phyloP scores from a whole-genome alignment of 805 yeast species.

The Saturnispora sanitii region DNA sequence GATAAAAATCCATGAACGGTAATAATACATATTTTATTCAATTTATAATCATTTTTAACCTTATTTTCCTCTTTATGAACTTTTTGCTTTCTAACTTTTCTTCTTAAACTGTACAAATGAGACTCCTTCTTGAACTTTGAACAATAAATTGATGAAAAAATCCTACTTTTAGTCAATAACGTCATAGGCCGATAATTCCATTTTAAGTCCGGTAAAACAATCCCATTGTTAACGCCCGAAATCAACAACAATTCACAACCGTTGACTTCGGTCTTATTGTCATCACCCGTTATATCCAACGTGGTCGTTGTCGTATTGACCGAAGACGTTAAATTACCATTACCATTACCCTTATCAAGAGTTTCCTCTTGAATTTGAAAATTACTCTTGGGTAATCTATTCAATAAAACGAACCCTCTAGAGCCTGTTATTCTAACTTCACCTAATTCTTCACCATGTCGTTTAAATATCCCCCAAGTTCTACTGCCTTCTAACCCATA shows the following conservation, averaged over 20 bases:
- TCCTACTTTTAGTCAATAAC: constrained; percentile 18
- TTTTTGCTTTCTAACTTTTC: not conserved
- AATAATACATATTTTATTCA: constrained; percentile 58
- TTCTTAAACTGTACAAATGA: constrained; percentile 21
- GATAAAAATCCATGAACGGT: constrained; percentile 97
- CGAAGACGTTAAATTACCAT: constrained; percentile 1
- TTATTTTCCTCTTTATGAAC: too few species aligned
- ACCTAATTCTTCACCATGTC: constrained; percentile 12
- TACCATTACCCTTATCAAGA: not conserved
- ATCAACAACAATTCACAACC: not conserved
- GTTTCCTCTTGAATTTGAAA: constrained; percentile 24
- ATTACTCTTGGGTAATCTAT: constrained; percentile 21
- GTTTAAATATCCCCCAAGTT: constrained; percentile 24
- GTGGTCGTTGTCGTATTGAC: too few species aligned
- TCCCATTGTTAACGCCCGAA: constrained; percentile 7
- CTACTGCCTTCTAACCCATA: constrained; percentile 15
- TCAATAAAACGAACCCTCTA: constrained; percentile 21
- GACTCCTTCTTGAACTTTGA: constrained; percentile 16
- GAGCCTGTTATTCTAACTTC: constrained; percentile 25
- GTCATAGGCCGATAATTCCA: constrained; percentile 23
- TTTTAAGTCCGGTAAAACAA: constrained; percentile 22
- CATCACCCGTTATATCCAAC: too few species aligned
- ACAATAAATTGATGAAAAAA: constrained; percentile 12
- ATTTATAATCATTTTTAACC: not conserved
- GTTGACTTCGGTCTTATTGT: not conserved